phyloP scores from a whole-genome alignment of 169 alveolate genomes.

The Amoebophrya sp. region DNA sequence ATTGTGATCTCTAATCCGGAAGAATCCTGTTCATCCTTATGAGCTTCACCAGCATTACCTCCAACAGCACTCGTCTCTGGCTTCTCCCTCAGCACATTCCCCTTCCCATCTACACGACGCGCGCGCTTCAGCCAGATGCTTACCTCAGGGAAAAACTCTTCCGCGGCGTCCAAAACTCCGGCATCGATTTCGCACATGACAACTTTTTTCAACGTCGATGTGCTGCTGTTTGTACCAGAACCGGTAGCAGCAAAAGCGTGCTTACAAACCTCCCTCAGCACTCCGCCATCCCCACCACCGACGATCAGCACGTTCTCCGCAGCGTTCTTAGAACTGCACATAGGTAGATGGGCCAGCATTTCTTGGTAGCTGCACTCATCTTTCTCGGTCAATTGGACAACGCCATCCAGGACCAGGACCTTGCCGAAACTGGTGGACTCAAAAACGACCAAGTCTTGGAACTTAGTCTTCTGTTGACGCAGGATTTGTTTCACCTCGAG shows the following conservation, averaged over 20 bases:
- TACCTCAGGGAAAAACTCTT: constrained; percentile 53
- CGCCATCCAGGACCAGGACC: constrained; percentile 58
- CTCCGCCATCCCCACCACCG: constrained; percentile 75
- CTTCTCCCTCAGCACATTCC: no score
- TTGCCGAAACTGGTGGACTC: constrained; percentile 57
- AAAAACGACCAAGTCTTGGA: constrained; percentile 46
- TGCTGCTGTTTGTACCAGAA: not conserved
- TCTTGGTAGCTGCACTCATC: constrained; percentile 53
- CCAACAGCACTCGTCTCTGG: no score
- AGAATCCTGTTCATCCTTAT: no score
- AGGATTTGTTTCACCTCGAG: not conserved
- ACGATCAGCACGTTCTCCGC: constrained; percentile 59
- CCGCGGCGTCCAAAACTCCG: constrained; percentile 56
- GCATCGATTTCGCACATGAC: constrained; percentile 61
- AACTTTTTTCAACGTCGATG: not conserved
- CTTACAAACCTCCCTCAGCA: constrained; percentile 42
- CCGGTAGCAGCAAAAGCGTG: not conserved
- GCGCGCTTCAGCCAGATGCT: constrained; percentile 55
- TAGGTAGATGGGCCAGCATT: constrained; percentile 63
- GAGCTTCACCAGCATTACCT: no score
- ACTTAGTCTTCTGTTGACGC: not conserved
- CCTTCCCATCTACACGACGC: no score
- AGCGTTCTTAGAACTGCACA: constrained; percentile 55
- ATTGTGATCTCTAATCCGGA: no score
- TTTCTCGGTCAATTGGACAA: constrained; percentile 44